Percentiles rank a stretch among this genome's conserved stretches.
phyloP scores from a whole-genome alignment of 139 green algal genomes.

The Volvox africanus region DNA sequence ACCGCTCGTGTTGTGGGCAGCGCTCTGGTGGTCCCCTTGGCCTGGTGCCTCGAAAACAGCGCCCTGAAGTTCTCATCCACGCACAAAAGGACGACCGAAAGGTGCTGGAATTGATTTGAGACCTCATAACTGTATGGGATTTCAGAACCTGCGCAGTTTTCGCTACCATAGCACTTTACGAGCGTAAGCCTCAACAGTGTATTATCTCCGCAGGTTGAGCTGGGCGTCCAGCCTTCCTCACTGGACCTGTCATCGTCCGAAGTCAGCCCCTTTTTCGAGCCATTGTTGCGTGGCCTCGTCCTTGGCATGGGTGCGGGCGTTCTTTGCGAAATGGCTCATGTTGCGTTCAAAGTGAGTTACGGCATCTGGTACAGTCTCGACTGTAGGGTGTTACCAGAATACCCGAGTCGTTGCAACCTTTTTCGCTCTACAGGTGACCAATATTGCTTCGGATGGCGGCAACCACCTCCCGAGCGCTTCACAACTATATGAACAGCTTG shows the following conservation, averaged over 20 bases:
- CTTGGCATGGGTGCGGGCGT: constrained; percentile 70
- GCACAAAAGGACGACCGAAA: constrained; percentile 23
- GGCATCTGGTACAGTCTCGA: no score
- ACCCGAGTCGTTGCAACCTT: neutral
- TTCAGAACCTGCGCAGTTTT: neutral
- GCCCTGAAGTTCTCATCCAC: neutral
- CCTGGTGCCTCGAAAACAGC: neutral
- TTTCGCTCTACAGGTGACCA: neutral
- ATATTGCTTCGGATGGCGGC: constrained; percentile 23
- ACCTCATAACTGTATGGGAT: neutral
- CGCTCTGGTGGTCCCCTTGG: neutral
- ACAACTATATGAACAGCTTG: constrained; percentile 39
- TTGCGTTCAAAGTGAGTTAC: constrained; percentile 40
- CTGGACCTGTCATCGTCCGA: neutral
- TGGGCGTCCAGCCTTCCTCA: neutral
- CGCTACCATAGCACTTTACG: no score
- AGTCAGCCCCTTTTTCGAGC: constrained; percentile 63
- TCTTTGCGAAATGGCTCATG: constrained; percentile 70
- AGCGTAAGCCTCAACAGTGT: neutral
- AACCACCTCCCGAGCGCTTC: neutral
- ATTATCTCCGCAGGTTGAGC: constrained; percentile 1
- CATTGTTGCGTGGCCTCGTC: constrained; percentile 63
- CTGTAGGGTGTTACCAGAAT: no score
- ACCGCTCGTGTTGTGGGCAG: neutral
- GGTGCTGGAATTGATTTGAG: neutral